phyloP scores from a whole-genome alignment of 2,329 filamentous ascomycete species.

The Graphilbum ipis-grandicollis region DNA sequence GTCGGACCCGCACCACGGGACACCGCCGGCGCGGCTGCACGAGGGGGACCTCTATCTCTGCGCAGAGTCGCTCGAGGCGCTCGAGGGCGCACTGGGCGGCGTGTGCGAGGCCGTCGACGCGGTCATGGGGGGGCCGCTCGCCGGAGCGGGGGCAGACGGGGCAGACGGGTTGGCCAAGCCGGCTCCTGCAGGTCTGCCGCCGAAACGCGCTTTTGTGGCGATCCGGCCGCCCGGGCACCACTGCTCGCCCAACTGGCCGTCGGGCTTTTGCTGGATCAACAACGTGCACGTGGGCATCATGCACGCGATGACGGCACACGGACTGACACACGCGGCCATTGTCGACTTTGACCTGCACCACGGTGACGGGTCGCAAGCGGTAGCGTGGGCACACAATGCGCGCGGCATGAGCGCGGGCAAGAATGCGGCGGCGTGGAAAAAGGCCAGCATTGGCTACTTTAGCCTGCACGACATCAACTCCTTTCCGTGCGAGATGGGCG shows the following conservation, averaged over 20 bases:
- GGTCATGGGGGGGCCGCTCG: too few species aligned
- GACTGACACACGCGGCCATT: slow-evolving; percentile 83
- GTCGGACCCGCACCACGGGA: slow-evolving; percentile 15
- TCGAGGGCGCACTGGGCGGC: slow-evolving; percentile 82
- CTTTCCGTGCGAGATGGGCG: slow-evolving; percentile 89
- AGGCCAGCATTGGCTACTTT: slow-evolving; percentile 83
- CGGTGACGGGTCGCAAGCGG: slow-evolving; percentile 87
- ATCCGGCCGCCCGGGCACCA: slow-evolving; percentile 91
- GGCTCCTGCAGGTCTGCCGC: too few species aligned
- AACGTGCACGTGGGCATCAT: slow-evolving; percentile 96
- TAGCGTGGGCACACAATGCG: slow-evolving; percentile 79
- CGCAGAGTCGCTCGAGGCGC: slow-evolving; percentile 65
- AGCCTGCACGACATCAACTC: slow-evolving; percentile 97
- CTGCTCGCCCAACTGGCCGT: slow-evolving; percentile 76
- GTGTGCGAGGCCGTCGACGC: slow-evolving; percentile 85
- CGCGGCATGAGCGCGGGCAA: slow-evolving; percentile 46
- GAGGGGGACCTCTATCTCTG: slow-evolving; percentile 86
- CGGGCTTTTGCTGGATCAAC: slow-evolving; percentile 97
- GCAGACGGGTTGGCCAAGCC: too few species aligned
- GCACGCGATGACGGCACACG: slow-evolving; percentile 69
- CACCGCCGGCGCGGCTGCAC: slow-evolving; percentile 43
- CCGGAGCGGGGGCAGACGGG: slow-evolving; percentile 10
- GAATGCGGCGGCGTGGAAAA: slow-evolving; percentile 61
- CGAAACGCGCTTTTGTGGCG: slow-evolving; percentile 72
- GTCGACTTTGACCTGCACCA: slow-evolving; percentile 87